phyloP scores from a whole-genome alignment of 83 land plant genomes.

The Diphasiastrum complanatum region DNA sequence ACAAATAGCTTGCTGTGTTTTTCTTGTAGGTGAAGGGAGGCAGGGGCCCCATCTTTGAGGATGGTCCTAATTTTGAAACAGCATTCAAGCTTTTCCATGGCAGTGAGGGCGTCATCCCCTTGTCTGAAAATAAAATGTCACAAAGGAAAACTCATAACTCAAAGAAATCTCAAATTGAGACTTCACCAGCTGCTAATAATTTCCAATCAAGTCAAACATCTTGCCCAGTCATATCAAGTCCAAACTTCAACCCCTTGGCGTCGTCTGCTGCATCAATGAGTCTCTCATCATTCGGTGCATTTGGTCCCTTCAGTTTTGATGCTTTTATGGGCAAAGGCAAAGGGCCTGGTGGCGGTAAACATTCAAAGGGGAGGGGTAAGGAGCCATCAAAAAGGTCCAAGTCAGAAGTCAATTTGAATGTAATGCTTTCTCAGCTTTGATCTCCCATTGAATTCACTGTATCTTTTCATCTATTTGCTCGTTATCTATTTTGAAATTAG shows the following conservation, averaged over 20 bases:
- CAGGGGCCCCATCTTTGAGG: slow-evolving; percentile 97
- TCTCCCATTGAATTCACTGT: no score
- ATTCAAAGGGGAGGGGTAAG: slow-evolving; percentile 11
- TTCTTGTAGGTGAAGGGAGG: slow-evolving; percentile 63
- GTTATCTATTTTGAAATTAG: no score
- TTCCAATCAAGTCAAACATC: no score
- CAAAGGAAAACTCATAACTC: not conserved
- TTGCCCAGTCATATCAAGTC: no score
- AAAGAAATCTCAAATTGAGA: slow-evolving; percentile 21
- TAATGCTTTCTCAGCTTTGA: no score
- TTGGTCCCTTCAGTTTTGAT: slow-evolving; percentile 87
- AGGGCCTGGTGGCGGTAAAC: slow-evolving; percentile 36
- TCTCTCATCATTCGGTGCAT: slow-evolving; percentile 75
- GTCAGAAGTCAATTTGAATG: not conserved
- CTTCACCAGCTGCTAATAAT: slow-evolving; percentile 26
- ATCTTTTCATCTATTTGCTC: no score
- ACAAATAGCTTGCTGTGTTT: no score
- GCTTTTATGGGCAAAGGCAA: slow-evolving; percentile 53
- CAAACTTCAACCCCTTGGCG: slow-evolving; percentile 78
- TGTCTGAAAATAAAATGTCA: slow-evolving; percentile 48
- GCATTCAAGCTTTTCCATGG: slow-evolving; percentile 96
- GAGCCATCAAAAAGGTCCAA: slow-evolving; percentile 22
- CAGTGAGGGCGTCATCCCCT: slow-evolving; percentile 85
- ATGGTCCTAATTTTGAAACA: slow-evolving; percentile 92
- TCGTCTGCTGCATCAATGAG: slow-evolving; percentile 97